Percentiles rank a stretch among this genome's conserved stretches.
Evolutionary conservation across 495 filamentous ascomycete species (phyloP).

Genomic region (Trichocladium uniseriatum): DNA sequence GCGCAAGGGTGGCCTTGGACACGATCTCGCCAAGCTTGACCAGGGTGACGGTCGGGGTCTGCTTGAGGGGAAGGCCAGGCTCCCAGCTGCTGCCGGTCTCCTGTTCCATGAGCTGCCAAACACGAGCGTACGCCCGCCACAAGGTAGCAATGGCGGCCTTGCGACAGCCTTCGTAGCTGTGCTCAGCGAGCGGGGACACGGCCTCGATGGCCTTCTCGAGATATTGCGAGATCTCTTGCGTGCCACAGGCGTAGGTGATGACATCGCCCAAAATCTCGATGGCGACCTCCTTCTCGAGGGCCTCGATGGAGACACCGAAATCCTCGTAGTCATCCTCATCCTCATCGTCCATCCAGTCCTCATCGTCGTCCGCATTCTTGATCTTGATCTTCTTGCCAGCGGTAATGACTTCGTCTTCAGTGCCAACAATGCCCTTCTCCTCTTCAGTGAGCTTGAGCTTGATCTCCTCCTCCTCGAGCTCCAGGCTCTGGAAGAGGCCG

Average conservation of each 20-base stretch:
- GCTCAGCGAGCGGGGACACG: constrained; percentile 69
- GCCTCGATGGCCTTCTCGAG: constrained; percentile 83
- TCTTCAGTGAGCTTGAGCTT: constrained; percentile 71
- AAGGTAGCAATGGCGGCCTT: constrained; percentile 83
- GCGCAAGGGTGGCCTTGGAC: constrained; percentile 68
- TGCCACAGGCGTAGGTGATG: constrained; percentile 67
- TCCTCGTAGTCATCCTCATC: constrained; percentile 82
- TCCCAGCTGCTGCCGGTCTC: constrained; percentile 72
- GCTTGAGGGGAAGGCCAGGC: constrained; percentile 74
- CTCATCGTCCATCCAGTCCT: constrained; percentile 50
- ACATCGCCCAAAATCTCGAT: constrained; percentile 91
- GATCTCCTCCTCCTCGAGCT: constrained; percentile 81
- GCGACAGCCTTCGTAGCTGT: constrained; percentile 86
- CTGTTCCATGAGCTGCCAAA: constrained; percentile 81
- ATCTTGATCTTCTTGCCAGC: constrained; percentile 80
- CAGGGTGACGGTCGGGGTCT: constrained; percentile 64
- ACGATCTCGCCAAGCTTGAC: constrained; percentile 82
- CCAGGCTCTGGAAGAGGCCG: constrained; percentile 72
- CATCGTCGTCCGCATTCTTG: constrained; percentile 49
- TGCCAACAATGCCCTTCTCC: constrained; percentile 60
- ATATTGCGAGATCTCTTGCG: constrained; percentile 63
- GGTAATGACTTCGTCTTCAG: constrained; percentile 59
- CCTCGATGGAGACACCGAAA: constrained; percentile 68
- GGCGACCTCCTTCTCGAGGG: constrained; percentile 95
- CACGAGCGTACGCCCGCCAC: constrained; percentile 85